A percentile compares a stretch with the other conserved stretches of the same genome.
Evolutionary conservation across 352 stramenopile genomes (phyloP).

Genomic region (Pythium dissotocum): DNA sequence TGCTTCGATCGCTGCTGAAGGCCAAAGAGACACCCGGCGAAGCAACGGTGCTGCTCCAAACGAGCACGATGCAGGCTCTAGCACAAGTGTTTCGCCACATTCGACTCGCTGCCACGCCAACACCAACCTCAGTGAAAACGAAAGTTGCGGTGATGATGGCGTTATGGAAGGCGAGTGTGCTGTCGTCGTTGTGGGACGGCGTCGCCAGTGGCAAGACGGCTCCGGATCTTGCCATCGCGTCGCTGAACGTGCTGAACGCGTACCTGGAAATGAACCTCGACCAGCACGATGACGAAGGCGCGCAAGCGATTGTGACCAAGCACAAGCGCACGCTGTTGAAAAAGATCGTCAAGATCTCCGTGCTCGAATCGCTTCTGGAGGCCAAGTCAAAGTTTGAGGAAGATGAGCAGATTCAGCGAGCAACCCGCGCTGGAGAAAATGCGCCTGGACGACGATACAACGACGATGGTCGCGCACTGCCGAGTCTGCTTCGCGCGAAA

Average conservation of each 20-base stretch:
- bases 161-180: constrained; percentile 37
- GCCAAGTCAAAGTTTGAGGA: constrained; percentile 16
- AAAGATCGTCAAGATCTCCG: constrained; percentile 33
- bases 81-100: constrained; percentile 60
- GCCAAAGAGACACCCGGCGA: neutral
- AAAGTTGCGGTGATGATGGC: constrained; percentile 40
- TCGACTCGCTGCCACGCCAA: constrained; percentile 19
- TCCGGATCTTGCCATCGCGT: constrained; percentile 44
- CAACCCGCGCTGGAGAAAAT: neutral
- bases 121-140: constrained; percentile 21
- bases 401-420: neutral
- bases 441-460: constrained; percentile 13
- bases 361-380: constrained; percentile 31
- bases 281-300: constrained; percentile 23
- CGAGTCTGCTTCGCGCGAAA: constrained; percentile 54
- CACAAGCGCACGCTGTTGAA: constrained; percentile 42
- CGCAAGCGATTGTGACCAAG: constrained; percentile 30
- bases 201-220: constrained; percentile 21
- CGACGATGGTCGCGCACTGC: constrained; percentile 7
- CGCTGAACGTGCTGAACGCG: constrained; percentile 65
- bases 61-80: constrained; percentile 46
- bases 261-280: constrained; percentile 54
- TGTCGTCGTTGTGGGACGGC: constrained; percentile 48
- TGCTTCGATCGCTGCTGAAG: constrained; percentile 9
- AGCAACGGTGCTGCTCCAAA: constrained; percentile 29